Evolutionary conservation across 73 alveolate species (phyloP).

Genomic region (Uronychia setigera): DNA sequence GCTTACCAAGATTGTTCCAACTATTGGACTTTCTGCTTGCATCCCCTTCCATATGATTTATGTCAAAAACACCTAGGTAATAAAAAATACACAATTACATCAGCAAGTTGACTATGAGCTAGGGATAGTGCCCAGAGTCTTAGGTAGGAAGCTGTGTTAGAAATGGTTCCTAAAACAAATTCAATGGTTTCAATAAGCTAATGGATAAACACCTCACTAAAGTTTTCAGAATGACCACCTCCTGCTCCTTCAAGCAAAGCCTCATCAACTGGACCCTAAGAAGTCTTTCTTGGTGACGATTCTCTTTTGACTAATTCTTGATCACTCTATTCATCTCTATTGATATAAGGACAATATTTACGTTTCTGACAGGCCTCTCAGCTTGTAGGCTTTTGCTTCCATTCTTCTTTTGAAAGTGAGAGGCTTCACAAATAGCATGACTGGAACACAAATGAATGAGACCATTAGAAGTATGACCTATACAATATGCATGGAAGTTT

Average conservation of each 20-base stretch:
- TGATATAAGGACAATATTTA: conserved; percentile 39
- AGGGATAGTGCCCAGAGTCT: conserved; percentile 98
- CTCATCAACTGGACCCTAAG: conserved; percentile 26
- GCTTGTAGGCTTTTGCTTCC: conserved; percentile 32
- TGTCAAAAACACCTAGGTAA: conserved; percentile 27
- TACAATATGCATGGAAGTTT: conserved; percentile 67
- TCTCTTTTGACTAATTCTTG: conserved; percentile 3
- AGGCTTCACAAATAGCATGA: conserved; percentile 97
- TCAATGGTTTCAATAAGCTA: conserved; percentile 97
- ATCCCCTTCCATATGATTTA: conserved; percentile 72
- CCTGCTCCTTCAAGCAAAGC: conserved; percentile 49
- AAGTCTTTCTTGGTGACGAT: not conserved
- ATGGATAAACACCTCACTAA: conserved; percentile 92
- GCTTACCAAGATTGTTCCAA: conserved; percentile 71
- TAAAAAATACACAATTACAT: conserved; percentile 83
- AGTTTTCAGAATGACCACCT: conserved; percentile 59
- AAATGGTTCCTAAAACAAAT: conserved; percentile 93
- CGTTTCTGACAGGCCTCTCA: conserved; percentile 42
- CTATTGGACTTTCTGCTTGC: conserved; percentile 54
- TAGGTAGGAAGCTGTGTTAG: conserved; percentile 97
- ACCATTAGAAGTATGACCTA: conserved; percentile 75
- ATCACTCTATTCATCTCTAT: conserved; percentile 20
- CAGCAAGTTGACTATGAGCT: conserved; percentile 95
- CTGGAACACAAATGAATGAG: conserved; percentile 90
- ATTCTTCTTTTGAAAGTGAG: conserved; percentile 58